Percentiles rank a stretch among this genome's conserved stretches.
phyloP scores from a whole-genome alignment of 495 filamentous ascomycete genomes.

The Neurospora sublineolata region DNA sequence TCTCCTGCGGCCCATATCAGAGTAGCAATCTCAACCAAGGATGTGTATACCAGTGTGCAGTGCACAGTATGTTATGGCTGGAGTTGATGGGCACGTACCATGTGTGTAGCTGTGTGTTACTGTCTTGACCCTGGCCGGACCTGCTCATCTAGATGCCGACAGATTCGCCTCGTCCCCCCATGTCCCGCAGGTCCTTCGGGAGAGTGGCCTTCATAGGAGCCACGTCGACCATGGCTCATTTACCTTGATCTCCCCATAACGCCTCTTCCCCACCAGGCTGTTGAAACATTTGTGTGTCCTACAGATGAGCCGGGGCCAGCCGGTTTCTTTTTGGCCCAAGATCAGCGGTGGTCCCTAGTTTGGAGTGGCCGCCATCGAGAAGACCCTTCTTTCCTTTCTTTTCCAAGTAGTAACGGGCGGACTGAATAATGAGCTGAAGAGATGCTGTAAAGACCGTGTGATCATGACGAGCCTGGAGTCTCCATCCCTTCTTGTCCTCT shows the following conservation, averaged over 20 bases:
- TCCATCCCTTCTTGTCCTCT: not conserved
- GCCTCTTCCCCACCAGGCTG: constrained; percentile 19
- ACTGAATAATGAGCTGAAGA: not conserved
- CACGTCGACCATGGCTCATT: constrained; percentile 28
- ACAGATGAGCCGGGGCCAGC: not conserved
- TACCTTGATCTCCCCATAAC: constrained; percentile 11
- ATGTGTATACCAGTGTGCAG: not conserved
- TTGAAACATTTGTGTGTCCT: not conserved
- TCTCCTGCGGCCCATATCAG: not conserved
- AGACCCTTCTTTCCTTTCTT: not conserved
- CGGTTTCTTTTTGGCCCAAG: not conserved
- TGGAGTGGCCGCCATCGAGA: not conserved
- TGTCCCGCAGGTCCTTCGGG: constrained; percentile 14
- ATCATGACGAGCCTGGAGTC: not conserved
- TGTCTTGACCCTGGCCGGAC: constrained; percentile 2
- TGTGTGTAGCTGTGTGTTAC: not conserved
- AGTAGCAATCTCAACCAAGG: not conserved
- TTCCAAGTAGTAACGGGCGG: not conserved
- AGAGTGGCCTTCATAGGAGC: constrained; percentile 26
- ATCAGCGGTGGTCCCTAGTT: not conserved
- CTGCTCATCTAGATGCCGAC: constrained; percentile 10
- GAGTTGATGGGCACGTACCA: not conserved
- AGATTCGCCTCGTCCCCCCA: constrained; percentile 22
- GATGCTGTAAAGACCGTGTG: not conserved
- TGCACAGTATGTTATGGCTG: not conserved